These are phyloP conservation scores for Annulohypoxylon truncatum DNA, from an alignment of 2,329 filamentous ascomycete species.

Conservation along the genomic window DNA sequence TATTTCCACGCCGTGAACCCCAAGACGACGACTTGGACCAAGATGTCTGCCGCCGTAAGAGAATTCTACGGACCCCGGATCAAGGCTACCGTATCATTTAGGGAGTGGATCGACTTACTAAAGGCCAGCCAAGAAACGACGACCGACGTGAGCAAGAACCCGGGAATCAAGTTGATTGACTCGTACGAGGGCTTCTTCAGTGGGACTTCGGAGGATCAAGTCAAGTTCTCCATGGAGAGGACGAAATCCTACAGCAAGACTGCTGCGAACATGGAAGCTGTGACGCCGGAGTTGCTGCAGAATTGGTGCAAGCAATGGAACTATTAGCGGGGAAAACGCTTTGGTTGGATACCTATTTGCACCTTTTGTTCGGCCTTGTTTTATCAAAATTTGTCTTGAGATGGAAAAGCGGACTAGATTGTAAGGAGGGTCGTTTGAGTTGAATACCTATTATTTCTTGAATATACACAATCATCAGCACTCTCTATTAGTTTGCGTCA, in stretches of 20 bases:
- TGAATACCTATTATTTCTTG: not conserved
- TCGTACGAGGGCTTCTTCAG: conserved; percentile 56
- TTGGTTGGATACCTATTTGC: not conserved
- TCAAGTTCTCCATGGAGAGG: conserved; percentile 55
- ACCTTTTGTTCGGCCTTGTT: not conserved
- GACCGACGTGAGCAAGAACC: conserved; percentile 57
- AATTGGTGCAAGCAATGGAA: conserved; percentile 62
- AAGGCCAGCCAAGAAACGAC: conserved; percentile 54
- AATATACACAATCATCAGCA: not conserved
- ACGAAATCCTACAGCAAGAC: conserved; percentile 56
- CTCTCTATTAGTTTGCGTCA: not conserved
- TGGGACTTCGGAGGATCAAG: conserved; percentile 40
- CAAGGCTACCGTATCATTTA: conserved; percentile 54
- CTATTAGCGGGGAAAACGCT: conserved; percentile 35
- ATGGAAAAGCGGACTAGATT: not conserved
- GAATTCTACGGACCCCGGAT: conserved; percentile 55
- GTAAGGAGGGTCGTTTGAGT: not conserved
- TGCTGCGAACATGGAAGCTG: conserved; percentile 54
- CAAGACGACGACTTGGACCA: conserved; percentile 52
- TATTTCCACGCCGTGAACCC: conserved; percentile 65
- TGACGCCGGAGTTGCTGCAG: conserved; percentile 59
- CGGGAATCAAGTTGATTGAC: conserved; percentile 64
- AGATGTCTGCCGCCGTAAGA: conserved; percentile 55
- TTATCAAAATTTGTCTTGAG: not conserved
- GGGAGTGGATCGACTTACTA: conserved; percentile 59